These are phyloP conservation scores for Gillenia trifoliata DNA, from an alignment of 306 rosid species.

Conservation along the genomic window DNA sequence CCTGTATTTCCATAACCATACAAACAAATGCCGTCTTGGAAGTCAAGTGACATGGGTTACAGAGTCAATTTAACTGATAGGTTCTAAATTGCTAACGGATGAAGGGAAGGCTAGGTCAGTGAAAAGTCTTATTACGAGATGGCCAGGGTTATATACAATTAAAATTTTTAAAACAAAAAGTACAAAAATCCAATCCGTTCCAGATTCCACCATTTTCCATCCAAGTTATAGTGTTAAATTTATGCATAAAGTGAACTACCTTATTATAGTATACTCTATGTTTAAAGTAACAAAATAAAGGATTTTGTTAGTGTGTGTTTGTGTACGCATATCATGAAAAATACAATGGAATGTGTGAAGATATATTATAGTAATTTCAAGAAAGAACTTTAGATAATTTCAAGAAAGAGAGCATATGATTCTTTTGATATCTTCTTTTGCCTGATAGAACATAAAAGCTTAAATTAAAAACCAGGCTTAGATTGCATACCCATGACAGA, in stretches of 20 bases:
- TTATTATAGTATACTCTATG: background rate
- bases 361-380: background rate
- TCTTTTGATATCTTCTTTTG: background rate
- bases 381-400: background rate
- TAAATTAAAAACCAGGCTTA: conserved; percentile 9
- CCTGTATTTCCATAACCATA: background rate
- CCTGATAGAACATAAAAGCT: background rate
- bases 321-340: background rate
- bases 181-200: background rate
- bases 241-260: background rate
- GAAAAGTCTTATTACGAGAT: background rate
- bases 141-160: background rate
- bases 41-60: background rate
- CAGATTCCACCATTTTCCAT: background rate
- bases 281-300: background rate
- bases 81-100: background rate
- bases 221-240: background rate
- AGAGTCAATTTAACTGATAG: background rate
- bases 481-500: conserved; percentile 64
- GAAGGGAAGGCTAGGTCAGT: background rate
- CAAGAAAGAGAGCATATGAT: background rate
- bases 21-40: background rate
- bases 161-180: background rate
- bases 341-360: background rate
- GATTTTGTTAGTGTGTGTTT: background rate